A percentile compares a stretch with the other conserved stretches of the same genome.
These are phyloP conservation scores for Agrocybe praecox DNA, from an alignment of 768 basidiomycete genomes.

Conservation along the genomic window DNA sequence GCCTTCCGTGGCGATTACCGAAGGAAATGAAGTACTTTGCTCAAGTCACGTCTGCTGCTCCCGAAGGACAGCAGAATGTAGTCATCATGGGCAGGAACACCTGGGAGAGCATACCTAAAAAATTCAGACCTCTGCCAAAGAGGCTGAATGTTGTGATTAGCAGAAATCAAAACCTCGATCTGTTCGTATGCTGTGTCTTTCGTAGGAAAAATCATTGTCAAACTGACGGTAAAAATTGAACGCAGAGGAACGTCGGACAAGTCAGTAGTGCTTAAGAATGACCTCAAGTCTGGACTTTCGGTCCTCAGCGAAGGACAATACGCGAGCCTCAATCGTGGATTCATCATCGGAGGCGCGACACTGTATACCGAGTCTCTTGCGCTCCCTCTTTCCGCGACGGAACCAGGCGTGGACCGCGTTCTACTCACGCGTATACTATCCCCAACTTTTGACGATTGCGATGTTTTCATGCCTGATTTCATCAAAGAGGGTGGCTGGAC, in stretches of 20 bases:
- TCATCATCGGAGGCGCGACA: conserved; percentile 92
- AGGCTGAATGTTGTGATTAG: conserved; percentile 82
- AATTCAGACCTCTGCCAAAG: conserved; percentile 77
- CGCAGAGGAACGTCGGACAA: conserved; percentile 21
- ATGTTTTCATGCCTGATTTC: conserved; percentile 86
- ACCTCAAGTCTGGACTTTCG: conserved; percentile 44
- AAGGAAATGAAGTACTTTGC: conserved; percentile 94
- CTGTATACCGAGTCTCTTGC: conserved; percentile 74
- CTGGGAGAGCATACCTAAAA: conserved; percentile 94
- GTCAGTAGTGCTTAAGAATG: conserved; percentile 37
- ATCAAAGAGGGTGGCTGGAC: conserved; percentile 50
- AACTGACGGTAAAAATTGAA: not conserved
- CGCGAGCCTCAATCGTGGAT: conserved; percentile 52
- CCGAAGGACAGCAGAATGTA: conserved; percentile 60
- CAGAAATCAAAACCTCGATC: conserved; percentile 54
- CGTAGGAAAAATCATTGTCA: not conserved
- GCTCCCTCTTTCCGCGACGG: conserved; percentile 28
- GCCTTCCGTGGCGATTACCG: conserved; percentile 87
- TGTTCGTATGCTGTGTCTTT: conserved; percentile 47
- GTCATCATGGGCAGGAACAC: conserved; percentile 97
- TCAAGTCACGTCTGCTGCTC: conserved; percentile 67
- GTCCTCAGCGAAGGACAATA: conserved; percentile 25
- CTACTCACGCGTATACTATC: conserved; percentile 83
- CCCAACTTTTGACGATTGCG: conserved; percentile 80
- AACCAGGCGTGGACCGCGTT: conserved; percentile 71